Conservation (phyloP, 2,329 filamentous ascomycete species). For the Davidsoniella eucalypti region DNA sequence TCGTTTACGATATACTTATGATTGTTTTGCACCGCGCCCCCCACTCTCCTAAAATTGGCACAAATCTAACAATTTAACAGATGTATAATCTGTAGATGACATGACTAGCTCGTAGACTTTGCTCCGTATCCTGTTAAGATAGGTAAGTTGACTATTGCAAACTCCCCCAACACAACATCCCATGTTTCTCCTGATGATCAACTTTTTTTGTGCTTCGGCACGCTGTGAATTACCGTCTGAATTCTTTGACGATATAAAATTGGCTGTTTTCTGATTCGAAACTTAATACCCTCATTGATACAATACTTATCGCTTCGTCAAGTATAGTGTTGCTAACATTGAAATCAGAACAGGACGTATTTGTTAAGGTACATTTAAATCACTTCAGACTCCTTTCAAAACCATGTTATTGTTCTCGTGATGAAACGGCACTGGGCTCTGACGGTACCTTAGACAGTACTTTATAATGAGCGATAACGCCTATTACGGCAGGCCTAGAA, state of each 20-base stretch:
- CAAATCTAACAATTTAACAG: constrained; percentile 1
- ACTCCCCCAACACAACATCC: not conserved
- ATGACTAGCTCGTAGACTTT: constrained; percentile 5
- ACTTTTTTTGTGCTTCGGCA: constrained; percentile 39
- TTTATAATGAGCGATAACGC: constrained; percentile 62
- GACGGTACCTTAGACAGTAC: constrained; percentile 34
- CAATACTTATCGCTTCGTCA: not conserved
- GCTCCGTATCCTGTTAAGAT: constrained; percentile 7
- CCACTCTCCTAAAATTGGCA: not conserved
- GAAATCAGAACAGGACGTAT: constrained; percentile 13
- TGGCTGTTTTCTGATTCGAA: constrained; percentile 64
- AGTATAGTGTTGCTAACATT: constrained; percentile 20
- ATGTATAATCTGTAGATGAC: not conserved
- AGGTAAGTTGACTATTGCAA: constrained; percentile 7
- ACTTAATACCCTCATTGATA: not conserved
- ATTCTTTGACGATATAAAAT: constrained; percentile 60
- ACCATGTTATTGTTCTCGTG: constrained; percentile 29
- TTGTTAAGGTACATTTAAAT: constrained; percentile 9
- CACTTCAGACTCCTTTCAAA: constrained; percentile 13
- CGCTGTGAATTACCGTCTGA: constrained; percentile 97
- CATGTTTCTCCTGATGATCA: constrained; percentile 35
- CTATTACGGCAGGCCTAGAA: constrained; percentile 98
- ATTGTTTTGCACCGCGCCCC: not conserved
- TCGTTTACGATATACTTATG: constrained; percentile 7
- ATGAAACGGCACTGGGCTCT: constrained; percentile 98